A percentile compares a stretch with the other conserved stretches of the same genome.
Evolutionary conservation across 805 yeast genomes (phyloP).

Genomic region (Saccharomycopsis oosterbeekiorum): DNA sequence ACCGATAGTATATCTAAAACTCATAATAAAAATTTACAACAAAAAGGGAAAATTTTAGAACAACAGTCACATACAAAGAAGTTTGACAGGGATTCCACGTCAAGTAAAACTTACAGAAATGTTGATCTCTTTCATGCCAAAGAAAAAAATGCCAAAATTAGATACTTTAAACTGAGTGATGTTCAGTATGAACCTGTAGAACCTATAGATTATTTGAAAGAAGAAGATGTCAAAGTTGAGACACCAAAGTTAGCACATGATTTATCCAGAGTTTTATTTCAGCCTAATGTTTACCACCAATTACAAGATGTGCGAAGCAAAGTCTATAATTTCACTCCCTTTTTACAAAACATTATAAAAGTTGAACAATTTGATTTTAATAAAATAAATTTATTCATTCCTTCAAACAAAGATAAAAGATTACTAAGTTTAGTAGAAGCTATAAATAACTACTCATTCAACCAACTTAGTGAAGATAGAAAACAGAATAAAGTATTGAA

Average conservation of each 20-base stretch:
- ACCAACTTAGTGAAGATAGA: not conserved
- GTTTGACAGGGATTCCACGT: not conserved
- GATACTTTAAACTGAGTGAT: not conserved
- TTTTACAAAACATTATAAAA: slow-evolving; percentile 47
- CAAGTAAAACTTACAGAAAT: not conserved
- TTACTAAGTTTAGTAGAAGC: slow-evolving; percentile 40
- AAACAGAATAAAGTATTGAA: not conserved
- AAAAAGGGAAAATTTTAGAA: not conserved
- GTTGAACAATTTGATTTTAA: slow-evolving; percentile 59
- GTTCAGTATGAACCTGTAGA: slow-evolving; percentile 4
- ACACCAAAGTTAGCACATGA: slow-evolving; percentile 52
- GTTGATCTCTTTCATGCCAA: not conserved
- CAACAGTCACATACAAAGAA: not conserved
- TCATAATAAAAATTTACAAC: not conserved
- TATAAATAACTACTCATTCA: slow-evolving; percentile 19
- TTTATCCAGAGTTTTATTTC: slow-evolving; percentile 62
- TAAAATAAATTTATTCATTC: slow-evolving; percentile 44
- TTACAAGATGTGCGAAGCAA: slow-evolving; percentile 70
- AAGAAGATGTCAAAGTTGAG: not conserved
- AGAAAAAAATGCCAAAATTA: not conserved
- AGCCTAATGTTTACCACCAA: slow-evolving; percentile 67
- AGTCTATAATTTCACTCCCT: slow-evolving; percentile 58
- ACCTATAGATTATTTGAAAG: slow-evolving; percentile 1
- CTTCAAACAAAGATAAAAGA: slow-evolving; percentile 55
- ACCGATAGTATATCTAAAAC: not conserved